Evolutionary conservation across 331 rosid species (phyloP).

Genomic region (Pyrus hybrid): DNA sequence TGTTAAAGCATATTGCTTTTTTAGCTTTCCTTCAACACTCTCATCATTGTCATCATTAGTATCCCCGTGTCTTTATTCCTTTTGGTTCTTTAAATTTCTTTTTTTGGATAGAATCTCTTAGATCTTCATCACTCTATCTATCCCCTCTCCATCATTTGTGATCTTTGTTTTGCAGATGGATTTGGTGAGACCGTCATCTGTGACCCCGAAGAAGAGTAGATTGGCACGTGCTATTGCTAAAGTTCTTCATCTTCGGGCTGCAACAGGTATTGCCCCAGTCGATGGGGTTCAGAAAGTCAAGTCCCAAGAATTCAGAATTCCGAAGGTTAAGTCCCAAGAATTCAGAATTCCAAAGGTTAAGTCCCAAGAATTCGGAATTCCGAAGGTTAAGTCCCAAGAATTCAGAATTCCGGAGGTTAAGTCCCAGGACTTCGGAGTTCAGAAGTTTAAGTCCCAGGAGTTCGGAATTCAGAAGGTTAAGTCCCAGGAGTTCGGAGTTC

Average conservation of each 20-base stretch:
- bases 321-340: constrained; percentile 20
- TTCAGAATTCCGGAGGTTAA: neutral
- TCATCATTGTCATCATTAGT: constrained; percentile 22
- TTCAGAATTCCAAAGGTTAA: constrained; percentile 20
- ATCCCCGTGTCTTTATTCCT: constrained; percentile 22
- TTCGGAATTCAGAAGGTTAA: neutral
- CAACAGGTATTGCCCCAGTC: constrained; percentile 49
- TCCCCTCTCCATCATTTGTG: constrained; percentile 2
- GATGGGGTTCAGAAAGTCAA: constrained; percentile 38
- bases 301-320: constrained; percentile 13
- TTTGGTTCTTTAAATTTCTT: constrained; percentile 6
- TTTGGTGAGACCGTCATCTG: constrained; percentile 47
- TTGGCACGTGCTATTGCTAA: constrained; percentile 61
- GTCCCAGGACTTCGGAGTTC: constrained; percentile 12
- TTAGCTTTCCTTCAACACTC: constrained; percentile 24
- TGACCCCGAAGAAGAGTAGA: constrained; percentile 53
- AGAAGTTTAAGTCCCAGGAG: constrained; percentile 15
- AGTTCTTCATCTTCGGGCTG: constrained; percentile 60
- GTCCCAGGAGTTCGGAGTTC: constrained; percentile 15
- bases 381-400: constrained; percentile 14
- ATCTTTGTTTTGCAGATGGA: constrained; percentile 50
- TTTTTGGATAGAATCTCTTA: neutral
- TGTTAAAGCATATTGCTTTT: constrained; percentile 48
- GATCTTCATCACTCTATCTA: neutral
- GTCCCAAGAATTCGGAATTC: neutral